Base-by-base conservation (phyloP, 352 stramenopile species). In the Phytophthora kernoviae region DNA sequence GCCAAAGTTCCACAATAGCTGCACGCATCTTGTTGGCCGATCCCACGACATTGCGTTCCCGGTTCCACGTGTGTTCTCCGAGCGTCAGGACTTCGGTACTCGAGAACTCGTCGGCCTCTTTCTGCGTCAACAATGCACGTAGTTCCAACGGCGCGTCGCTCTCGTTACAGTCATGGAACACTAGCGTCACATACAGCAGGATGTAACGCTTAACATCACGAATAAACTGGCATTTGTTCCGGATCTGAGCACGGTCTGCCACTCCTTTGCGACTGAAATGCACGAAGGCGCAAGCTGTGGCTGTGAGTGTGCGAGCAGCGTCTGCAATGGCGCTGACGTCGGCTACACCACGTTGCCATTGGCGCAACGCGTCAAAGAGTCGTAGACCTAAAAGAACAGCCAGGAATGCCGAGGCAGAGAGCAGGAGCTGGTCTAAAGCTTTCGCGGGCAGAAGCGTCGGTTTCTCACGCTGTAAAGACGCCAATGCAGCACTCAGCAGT, bases 201-300 rank as follows among this genome's bases (percentile, higher is more conserved):
- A 81, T 65, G 39, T 83, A 78, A n/a, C 80, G 75, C 63, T 85
- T 84, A 14, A 90, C 61, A 55, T 87, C 75, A 18, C 65, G 62
- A 43, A 90, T 68, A 36, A 86, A 79, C 47, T 81, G 66, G n/a
- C 65, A 74, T 52, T 84, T 84, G 57, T 65, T 74, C 34, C 59
- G 62, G 46, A 72, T 71, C 53, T 79, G 65, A 11, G 54, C 46
- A 54, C 52, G 50, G 33, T 79, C 67, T 30, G 63, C 68, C 22
- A 62, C 51, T 10, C 49, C 54, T 24, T 77, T 75, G 50, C 72
- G 72, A 0, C 68, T 77, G 42, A 82, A 81, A 46, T 75, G 73
- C 50, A 79, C 61, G 47, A 81, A 81, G n/a, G 70, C 58, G 47
- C 74, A 84, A 20, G 69, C 65, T 4, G 68, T 70, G 41, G 73